Conservation (phyloP, 2,329 filamentous ascomycete species). For the Phialophora expanda region DNA sequence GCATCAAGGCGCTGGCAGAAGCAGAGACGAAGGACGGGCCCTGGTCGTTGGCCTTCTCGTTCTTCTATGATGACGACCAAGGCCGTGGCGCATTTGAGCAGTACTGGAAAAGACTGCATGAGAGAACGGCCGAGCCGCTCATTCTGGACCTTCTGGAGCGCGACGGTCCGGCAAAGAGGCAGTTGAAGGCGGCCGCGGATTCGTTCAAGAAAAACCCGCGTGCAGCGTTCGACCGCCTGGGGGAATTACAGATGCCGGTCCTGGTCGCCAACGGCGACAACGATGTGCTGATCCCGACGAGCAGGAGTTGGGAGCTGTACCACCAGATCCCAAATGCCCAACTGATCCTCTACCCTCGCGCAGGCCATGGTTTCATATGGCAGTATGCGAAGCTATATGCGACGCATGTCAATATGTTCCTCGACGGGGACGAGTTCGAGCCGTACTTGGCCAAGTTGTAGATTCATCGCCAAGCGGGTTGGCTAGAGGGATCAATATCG, state of each 20-base stretch:
- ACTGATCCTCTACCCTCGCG: constrained; percentile 31
- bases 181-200: constrained; percentile 18
- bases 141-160: constrained; percentile 22
- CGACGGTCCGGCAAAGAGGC: constrained; percentile 19
- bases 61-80: constrained; percentile 25
- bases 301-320: constrained; percentile 32
- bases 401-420: constrained; percentile 30
- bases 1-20: constrained; percentile 14
- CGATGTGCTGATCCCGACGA: constrained; percentile 29
- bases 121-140: constrained; percentile 28
- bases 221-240: constrained; percentile 26
- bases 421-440: constrained; percentile 27
- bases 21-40: constrained; percentile 21
- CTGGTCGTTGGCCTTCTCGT: constrained; percentile 23
- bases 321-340: constrained; percentile 31
- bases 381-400: constrained; percentile 30
- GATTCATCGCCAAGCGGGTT: background rate
- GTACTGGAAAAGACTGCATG: constrained; percentile 25
- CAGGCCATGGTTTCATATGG: constrained; percentile 33
- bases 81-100: constrained; percentile 23
- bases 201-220: constrained; percentile 17
- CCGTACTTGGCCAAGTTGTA: constrained; percentile 21
- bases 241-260: constrained; percentile 29
- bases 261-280: constrained; percentile 30
- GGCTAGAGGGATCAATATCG: constrained; percentile 7